Conservation (phyloP, 2,329 filamentous ascomycete genomes). For the Lasiodiplodia sp. region DNA sequence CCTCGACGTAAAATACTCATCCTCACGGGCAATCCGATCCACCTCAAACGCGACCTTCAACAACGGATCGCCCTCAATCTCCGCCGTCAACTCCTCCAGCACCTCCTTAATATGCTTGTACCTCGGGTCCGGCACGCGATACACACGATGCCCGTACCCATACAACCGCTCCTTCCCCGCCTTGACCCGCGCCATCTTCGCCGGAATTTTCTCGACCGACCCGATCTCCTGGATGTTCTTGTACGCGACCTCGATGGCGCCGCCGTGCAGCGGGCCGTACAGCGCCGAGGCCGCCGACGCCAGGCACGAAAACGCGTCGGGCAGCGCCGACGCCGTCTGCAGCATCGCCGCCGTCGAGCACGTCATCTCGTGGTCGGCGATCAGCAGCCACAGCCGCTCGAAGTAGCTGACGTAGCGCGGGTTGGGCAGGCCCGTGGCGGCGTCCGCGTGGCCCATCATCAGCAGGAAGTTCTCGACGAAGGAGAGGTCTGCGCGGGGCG, state of each 20-base stretch:
- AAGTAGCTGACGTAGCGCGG: constrained; percentile 59
- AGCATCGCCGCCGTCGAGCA: constrained; percentile 64
- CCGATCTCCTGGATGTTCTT: constrained; percentile 62
- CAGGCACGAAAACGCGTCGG: constrained; percentile 62
- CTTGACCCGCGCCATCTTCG: constrained; percentile 60
- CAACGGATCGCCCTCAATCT: constrained; percentile 41
- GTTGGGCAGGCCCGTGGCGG: constrained; percentile 57
- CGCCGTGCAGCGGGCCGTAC: constrained; percentile 66
- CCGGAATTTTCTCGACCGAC: constrained; percentile 58
- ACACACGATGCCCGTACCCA: constrained; percentile 64
- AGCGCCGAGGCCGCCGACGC: constrained; percentile 61
- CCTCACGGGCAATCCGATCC: constrained; percentile 45
- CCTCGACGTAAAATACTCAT: constrained; percentile 48
- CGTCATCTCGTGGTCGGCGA: constrained; percentile 67
- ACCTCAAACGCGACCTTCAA: constrained; percentile 49
- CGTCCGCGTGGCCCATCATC: constrained; percentile 61
- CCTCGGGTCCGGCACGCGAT: constrained; percentile 63
- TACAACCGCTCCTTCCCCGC: constrained; percentile 60
- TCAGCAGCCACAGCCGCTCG: constrained; percentile 63
- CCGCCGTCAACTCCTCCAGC: constrained; percentile 49
- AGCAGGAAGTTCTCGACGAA: constrained; percentile 65
- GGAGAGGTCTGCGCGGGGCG: constrained; percentile 48
- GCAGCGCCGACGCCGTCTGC: constrained; percentile 63
- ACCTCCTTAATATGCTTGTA: constrained; percentile 58
- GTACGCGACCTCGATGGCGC: constrained; percentile 66